phyloP scores from a whole-genome alignment of 2,329 filamentous ascomycete genomes.

The Phyllosticta paracitricarpa region DNA sequence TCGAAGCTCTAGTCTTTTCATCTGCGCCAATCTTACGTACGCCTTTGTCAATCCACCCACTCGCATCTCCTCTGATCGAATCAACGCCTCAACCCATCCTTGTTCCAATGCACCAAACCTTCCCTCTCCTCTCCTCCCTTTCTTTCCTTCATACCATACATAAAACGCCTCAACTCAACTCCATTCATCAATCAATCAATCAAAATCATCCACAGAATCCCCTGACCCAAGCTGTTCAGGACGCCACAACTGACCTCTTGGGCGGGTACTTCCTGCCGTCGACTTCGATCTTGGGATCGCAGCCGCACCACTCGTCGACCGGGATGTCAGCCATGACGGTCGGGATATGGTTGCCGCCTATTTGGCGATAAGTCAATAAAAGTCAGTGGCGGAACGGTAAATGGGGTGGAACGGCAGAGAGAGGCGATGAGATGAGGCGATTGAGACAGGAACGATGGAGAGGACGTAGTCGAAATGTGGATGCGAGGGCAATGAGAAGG shows the following conservation, averaged over 20 bases:
- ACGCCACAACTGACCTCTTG: slow-evolving; percentile 37
- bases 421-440: too few species aligned
- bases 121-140: not conserved
- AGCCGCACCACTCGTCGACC: slow-evolving; percentile 52
- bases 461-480: not conserved
- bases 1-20: too few species aligned
- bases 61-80: not conserved
- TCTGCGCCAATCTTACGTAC: too few species aligned
- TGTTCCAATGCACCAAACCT: not conserved
- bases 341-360: slow-evolving; percentile 46
- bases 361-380: not conserved
- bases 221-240: slow-evolving; percentile 1
- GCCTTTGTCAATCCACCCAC: not conserved
- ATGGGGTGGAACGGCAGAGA: too few species aligned
- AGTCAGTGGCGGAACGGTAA: not conserved
- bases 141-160: not conserved
- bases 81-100: not conserved
- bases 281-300: slow-evolving; percentile 51
- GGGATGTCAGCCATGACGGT: slow-evolving; percentile 52
- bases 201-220: not conserved
- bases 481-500: too few species aligned
- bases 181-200: not conserved
- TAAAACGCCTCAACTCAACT: not conserved
- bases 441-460: too few species aligned
- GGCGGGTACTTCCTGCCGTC: slow-evolving; percentile 56